These are phyloP conservation scores for Teunomyces barrocoloradensis DNA, from an alignment of 805 yeast species.

Conservation along the genomic window DNA sequence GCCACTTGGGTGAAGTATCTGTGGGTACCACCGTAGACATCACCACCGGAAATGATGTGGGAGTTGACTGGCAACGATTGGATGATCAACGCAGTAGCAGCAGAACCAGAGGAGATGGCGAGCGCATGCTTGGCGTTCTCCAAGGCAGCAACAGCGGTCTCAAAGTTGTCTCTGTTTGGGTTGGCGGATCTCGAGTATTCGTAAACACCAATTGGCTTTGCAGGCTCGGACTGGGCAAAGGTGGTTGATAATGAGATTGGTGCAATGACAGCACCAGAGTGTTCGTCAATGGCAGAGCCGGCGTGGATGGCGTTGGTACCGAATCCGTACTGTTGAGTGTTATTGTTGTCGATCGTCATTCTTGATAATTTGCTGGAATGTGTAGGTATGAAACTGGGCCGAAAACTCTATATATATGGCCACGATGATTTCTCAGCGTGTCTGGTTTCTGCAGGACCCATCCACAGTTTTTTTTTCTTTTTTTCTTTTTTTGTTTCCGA, in stretches of 20 bases:
- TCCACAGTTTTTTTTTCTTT: neutral
- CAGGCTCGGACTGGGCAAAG: conserved; percentile 76
- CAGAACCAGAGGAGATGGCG: conserved; percentile 84
- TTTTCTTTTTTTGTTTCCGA: neutral
- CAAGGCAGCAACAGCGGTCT: conserved; percentile 72
- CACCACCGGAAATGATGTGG: conserved; percentile 77
- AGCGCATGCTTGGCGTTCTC: conserved; percentile 74
- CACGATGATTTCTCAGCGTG: neutral
- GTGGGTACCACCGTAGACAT: conserved; percentile 90
- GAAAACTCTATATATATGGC: neutral
- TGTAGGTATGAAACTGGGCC: neutral
- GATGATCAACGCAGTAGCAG: conserved; percentile 73
- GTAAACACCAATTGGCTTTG: conserved; percentile 71
- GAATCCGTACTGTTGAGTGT: conserved; percentile 43
- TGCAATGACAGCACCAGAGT: conserved; percentile 84
- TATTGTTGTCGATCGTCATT: conserved; percentile 40
- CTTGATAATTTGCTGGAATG: neutral
- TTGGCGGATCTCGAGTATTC: conserved; percentile 85
- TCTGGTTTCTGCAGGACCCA: neutral
- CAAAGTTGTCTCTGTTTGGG: conserved; percentile 83
- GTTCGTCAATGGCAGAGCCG: conserved; percentile 67
- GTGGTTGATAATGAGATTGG: conserved; percentile 84
- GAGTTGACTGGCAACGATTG: conserved; percentile 71
- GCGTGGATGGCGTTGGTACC: conserved; percentile 85
- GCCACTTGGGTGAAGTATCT: conserved; percentile 88